Evolutionary conservation across 73 alveolate species (phyloP).

Genomic region (Paramecium pentaurelia): DNA sequence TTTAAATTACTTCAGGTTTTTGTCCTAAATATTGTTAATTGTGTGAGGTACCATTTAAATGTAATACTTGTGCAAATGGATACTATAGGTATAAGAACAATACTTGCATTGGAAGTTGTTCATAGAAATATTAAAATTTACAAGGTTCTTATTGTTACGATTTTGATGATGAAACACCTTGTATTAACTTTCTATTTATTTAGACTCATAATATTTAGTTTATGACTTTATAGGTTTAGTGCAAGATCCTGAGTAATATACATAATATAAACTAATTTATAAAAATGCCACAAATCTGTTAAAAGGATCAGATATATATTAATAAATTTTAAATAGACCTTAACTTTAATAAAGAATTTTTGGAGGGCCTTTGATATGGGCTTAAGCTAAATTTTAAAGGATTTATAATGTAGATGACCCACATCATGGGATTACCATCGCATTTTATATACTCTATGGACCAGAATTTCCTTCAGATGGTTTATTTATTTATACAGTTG

Average conservation of each 20-base stretch:
- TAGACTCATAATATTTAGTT: neutral
- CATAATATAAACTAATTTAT: neutral
- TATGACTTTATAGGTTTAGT: neutral
- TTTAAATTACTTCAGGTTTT: neutral
- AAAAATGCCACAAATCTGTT: neutral
- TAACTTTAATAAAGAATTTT: too few species aligned
- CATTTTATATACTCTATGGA: neutral
- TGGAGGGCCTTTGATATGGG: neutral
- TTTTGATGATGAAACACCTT: neutral
- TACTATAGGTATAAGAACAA: too few species aligned
- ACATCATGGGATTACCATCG: neutral
- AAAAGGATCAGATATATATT: neutral
- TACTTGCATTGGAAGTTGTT: neutral
- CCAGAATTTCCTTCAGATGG: neutral
- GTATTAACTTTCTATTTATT: neutral
- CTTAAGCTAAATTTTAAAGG: neutral
- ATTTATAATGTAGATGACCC: neutral
- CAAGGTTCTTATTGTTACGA: neutral
- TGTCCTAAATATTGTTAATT: neutral
- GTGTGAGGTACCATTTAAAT: neutral
- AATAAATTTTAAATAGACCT: too few species aligned
- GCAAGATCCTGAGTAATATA: neutral
- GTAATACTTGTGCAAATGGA: neutral
- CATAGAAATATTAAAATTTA: neutral
- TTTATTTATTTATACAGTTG: neutral